Base-by-base conservation (phyloP, 2,329 filamentous ascomycete genomes). In the Colletotrichum caudatum region DNA sequence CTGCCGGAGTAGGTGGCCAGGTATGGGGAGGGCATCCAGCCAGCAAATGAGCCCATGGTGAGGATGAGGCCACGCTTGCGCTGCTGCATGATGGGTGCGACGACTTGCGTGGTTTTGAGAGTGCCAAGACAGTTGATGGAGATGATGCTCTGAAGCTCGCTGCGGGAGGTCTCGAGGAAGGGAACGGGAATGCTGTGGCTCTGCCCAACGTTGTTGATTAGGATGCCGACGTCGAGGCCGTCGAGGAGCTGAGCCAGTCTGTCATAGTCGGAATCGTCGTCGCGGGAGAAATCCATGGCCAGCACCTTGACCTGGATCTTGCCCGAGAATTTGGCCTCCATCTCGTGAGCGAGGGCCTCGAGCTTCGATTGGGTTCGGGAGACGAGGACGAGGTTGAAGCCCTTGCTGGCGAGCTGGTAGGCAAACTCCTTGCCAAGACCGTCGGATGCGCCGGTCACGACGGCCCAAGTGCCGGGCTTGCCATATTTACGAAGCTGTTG, bases 361-460 rank as follows among this genome's bases (percentile, higher is more conserved):
- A 99, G 91, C 84, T 99, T 99, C 51, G 94, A 94, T 76, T 93
- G 88, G n/a, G 97, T 98, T 77, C 97, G 95, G 57, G 96, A 98
- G 73, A 99, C 92, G 76, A 99, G 93, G 74, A 99, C 85, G 76
- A 98, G 87, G 83, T 98, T 98, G 90, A 95, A 99, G 77, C 95
- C 95, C 80, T 96, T 95, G 73, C 90, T 86, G 33, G 96, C 95
- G 69, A 99, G 91, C 81, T 98, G 94, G 41, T 92, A 87, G 48
- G 95, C 94, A 80, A 94, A 99, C 84, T 99, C 96, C 84, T 97
- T 98, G 80, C 96, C 96, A 74, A 99, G 91, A 74, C 96, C 97
- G 82, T 99, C 96, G 14, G 95, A 98, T 63, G 95, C 96, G 74
- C 96, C 96, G 35, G 96, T 99, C 51, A 99, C 89, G 66, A 99